phyloP scores from a whole-genome alignment of 164 flowering plant species.

The Aristolochia fimbriata region DNA sequence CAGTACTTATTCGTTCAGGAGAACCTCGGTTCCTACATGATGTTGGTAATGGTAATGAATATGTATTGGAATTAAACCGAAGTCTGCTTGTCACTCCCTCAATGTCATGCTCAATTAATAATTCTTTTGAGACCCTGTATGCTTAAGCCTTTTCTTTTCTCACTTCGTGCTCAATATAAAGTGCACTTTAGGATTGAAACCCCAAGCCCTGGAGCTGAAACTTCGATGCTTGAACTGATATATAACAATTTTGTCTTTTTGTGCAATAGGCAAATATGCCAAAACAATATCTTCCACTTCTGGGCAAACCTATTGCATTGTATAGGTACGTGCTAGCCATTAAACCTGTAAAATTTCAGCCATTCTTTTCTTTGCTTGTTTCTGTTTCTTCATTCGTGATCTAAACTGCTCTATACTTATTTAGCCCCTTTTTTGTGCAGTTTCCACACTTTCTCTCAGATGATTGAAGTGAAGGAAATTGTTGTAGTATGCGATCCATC shows the following conservation, averaged over 20 bases:
- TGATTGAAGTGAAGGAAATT: slow-evolving; percentile 86
- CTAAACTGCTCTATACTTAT: not conserved
- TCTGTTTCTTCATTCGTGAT: not conserved
- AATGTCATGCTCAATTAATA: not conserved
- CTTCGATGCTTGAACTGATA: slow-evolving; percentile 3
- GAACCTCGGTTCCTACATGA: too few relatives aligned
- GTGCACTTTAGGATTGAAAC: too few relatives aligned
- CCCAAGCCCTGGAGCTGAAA: too few relatives aligned
- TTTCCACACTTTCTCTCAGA: slow-evolving; percentile 65
- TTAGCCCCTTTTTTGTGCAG: slow-evolving; percentile 32
- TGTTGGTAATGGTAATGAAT: too few relatives aligned
- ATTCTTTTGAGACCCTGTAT: not conserved
- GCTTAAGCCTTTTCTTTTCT: too few relatives aligned
- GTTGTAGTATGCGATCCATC: slow-evolving; percentile 97
- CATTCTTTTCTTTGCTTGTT: not conserved
- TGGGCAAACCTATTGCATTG: slow-evolving; percentile 88
- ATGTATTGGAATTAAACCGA: too few relatives aligned
- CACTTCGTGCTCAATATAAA: not conserved
- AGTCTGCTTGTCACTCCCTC: too few relatives aligned
- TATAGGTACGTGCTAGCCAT: slow-evolving; percentile 42
- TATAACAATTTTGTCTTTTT: slow-evolving; percentile 19
- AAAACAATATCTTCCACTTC: slow-evolving; percentile 92
- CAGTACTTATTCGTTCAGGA: not conserved
- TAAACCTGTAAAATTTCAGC: too few relatives aligned
- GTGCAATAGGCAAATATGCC: slow-evolving; percentile 83